phyloP scores from a whole-genome alignment of 768 basidiomycete genomes.

The Suillus subaureus region DNA sequence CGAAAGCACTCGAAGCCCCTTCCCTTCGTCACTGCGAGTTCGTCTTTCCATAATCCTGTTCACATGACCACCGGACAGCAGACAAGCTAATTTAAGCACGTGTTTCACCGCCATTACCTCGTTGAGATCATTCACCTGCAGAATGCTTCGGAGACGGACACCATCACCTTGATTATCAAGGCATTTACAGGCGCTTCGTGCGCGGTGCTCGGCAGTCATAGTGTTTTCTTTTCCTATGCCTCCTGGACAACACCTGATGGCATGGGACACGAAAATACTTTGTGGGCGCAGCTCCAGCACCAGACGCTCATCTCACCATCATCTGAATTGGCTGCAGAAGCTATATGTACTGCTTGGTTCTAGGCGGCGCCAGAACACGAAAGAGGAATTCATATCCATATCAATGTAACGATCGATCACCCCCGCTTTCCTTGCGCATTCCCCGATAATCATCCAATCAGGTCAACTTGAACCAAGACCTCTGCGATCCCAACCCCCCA shows the following conservation, averaged over 20 bases:
- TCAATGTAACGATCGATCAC: not conserved
- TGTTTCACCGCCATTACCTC: constrained; percentile 24
- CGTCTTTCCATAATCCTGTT: constrained; percentile 29
- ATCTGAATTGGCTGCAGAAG: not conserved
- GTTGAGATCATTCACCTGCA: constrained; percentile 30
- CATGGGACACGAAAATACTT: not conserved
- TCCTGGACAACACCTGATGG: not conserved
- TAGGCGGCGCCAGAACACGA: not conserved
- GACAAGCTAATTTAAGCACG: constrained; percentile 22
- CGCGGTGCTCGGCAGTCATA: constrained; percentile 23
- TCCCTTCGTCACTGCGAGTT: constrained; percentile 33
- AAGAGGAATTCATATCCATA: not conserved
- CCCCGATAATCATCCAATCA: not conserved
- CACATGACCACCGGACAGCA: constrained; percentile 24
- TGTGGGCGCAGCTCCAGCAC: not conserved
- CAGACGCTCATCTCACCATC: not conserved
- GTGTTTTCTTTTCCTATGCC: constrained; percentile 24
- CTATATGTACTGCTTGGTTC: not conserved
- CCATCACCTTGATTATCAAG: constrained; percentile 26
- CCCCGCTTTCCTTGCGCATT: not conserved
- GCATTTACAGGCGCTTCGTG: constrained; percentile 25
- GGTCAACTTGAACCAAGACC: not conserved
- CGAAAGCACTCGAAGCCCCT: constrained; percentile 29
- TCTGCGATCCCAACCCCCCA: not conserved
- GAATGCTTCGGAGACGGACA: constrained; percentile 27